Conservation (phyloP, 2,329 filamentous ascomycete genomes). For the Aotearoamyces nothofagi region DNA sequence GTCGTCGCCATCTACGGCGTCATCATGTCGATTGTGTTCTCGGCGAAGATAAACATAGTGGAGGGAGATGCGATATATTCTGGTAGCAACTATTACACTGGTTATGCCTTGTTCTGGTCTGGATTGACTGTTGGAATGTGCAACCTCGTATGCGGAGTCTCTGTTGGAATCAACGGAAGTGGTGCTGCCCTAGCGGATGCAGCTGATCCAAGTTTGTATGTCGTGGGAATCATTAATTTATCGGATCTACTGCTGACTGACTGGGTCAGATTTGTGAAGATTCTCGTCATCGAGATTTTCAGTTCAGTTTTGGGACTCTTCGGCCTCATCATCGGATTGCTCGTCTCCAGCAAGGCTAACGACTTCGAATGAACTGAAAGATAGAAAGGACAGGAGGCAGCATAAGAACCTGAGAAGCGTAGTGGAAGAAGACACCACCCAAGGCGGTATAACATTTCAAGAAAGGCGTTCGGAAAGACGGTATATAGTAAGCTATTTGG, state of each 20-base stretch:
- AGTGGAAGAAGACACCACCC: no score
- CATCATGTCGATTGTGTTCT: conserved; percentile 99
- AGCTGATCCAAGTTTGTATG: conserved; percentile 77
- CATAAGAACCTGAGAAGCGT: no score
- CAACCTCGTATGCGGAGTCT: conserved; percentile 90
- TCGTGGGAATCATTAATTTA: no score
- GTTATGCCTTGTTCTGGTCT: conserved; percentile 91
- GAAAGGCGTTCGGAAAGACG: no score
- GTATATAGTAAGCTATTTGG: no score
- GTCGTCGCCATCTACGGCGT: conserved; percentile 99
- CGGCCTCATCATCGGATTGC: conserved; percentile 83
- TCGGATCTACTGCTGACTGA: no score
- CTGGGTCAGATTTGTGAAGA: conserved; percentile 78
- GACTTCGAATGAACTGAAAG: no score
- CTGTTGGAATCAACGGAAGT: conserved; percentile 95
- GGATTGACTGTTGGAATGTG: conserved; percentile 89
- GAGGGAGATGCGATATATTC: conserved; percentile 51
- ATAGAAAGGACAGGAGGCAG: no score
- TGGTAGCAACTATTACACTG: conserved; percentile 77
- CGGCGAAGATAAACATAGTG: conserved; percentile 63
- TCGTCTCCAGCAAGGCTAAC: conserved; percentile 70
- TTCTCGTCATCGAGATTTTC: conserved; percentile 98
- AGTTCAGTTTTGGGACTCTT: conserved; percentile 94
- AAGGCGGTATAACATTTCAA: no score
- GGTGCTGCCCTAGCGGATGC: conserved; percentile 94